These are phyloP conservation scores for Psophocarpus tetragonolobus DNA, from an alignment of 306 rosid species.

Conservation along the genomic window DNA sequence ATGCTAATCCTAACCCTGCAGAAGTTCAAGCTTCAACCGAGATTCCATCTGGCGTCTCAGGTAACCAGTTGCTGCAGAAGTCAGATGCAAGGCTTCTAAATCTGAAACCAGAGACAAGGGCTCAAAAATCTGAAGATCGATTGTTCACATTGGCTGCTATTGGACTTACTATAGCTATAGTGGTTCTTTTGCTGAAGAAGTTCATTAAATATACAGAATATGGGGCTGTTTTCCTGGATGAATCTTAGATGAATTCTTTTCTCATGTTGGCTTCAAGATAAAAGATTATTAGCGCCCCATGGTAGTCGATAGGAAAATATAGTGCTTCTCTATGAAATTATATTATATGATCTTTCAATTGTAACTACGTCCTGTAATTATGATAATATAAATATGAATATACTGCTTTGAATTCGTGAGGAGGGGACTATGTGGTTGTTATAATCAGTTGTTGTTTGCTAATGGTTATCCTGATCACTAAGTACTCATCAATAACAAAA, in stretches of 20 bases:
- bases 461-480: background rate
- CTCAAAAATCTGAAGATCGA: slow-evolving; percentile 71
- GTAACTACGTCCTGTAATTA: slow-evolving; percentile 29
- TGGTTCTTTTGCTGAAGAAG: slow-evolving; percentile 83
- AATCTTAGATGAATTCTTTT: slow-evolving; percentile 52
- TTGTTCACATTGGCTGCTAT: slow-evolving; percentile 90
- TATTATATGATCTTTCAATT: background rate
- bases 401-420: slow-evolving; percentile 6
- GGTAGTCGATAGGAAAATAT: slow-evolving; percentile 19
- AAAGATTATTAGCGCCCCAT: slow-evolving; percentile 24
- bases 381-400: background rate
- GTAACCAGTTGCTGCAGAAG: slow-evolving; percentile 43
- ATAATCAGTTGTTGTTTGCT: background rate
- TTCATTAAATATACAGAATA: slow-evolving; percentile 71
- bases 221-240: slow-evolving; percentile 78
- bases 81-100: slow-evolving; percentile 50
- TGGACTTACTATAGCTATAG: slow-evolving; percentile 86
- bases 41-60: slow-evolving; percentile 45
- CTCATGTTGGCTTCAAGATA: slow-evolving; percentile 19
- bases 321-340: background rate
- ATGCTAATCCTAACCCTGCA: slow-evolving; percentile 43
- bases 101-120: slow-evolving; percentile 54
- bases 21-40: slow-evolving; percentile 42
- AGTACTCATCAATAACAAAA: background rate
- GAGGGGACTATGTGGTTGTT: background rate